Percentiles rank a stretch among this genome's conserved stretches.
Evolutionary conservation across 2,329 filamentous ascomycete species (phyloP).

Genomic region (Ophiocordyceps camponoti-floridani): DNA sequence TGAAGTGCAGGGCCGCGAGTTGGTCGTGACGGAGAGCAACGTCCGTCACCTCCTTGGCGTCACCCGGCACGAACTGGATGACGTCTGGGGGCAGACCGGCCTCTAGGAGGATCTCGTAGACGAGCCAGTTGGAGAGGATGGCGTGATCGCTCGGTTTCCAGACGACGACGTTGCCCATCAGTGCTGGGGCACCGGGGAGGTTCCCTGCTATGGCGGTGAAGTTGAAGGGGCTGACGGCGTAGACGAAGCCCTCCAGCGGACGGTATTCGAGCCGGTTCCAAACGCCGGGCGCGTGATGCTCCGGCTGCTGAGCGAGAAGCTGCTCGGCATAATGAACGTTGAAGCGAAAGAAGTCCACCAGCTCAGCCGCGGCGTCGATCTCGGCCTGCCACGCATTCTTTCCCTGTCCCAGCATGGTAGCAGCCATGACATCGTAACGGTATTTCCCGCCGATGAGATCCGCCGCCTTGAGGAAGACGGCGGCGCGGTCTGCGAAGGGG

Average conservation of each 20-base stretch:
- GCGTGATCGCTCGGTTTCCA: constrained; percentile 93
- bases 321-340: constrained; percentile 90
- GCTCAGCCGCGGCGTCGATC: constrained; percentile 85
- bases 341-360: constrained; percentile 85
- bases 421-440: constrained; percentile 89
- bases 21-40: constrained; percentile 58
- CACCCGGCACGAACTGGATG: constrained; percentile 83
- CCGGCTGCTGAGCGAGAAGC: constrained; percentile 72
- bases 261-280: constrained; percentile 90
- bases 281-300: constrained; percentile 63
- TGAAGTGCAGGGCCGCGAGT: constrained; percentile 89
- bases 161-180: constrained; percentile 86
- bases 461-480: constrained; percentile 89
- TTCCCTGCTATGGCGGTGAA: constrained; percentile 92
- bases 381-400: constrained; percentile 99
- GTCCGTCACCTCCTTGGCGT: constrained; percentile 69
- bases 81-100: constrained; percentile 79
- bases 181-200: constrained; percentile 61
- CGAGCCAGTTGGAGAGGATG: constrained; percentile 77
- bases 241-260: constrained; percentile 86
- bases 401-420: constrained; percentile 89
- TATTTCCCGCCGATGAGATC: constrained; percentile 86
- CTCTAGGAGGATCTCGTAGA: constrained; percentile 81
- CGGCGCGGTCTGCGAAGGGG: constrained; percentile 78
- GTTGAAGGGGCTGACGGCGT: constrained; percentile 89